phyloP scores from a whole-genome alignment of 192 early-diverging fungal genomes.

The Coemansia sp. region DNA sequence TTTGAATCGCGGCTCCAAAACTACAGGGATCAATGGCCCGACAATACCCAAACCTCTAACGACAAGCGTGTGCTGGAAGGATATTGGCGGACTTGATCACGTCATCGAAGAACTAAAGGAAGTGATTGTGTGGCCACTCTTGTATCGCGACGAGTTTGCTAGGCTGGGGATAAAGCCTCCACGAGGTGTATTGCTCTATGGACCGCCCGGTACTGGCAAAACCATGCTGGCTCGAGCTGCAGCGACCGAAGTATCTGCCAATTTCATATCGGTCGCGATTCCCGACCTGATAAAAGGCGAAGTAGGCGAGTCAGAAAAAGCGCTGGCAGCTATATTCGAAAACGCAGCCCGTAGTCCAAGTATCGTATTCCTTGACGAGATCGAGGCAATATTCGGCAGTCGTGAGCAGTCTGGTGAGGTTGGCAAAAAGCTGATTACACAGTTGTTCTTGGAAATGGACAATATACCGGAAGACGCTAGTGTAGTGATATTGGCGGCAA shows the following conservation, averaged over 20 bases:
- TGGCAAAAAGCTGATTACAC: slow-evolving; percentile 76
- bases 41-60: background rate
- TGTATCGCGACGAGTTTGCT: slow-evolving; percentile 64
- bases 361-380: slow-evolving; percentile 92
- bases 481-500: slow-evolving; percentile 84
- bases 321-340: slow-evolving; percentile 73
- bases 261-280: slow-evolving; percentile 80
- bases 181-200: slow-evolving; percentile 82
- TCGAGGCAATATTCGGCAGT: slow-evolving; percentile 85
- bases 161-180: slow-evolving; percentile 73
- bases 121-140: slow-evolving; percentile 77
- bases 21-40: background rate
- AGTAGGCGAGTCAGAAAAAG: slow-evolving; percentile 95
- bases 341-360: slow-evolving; percentile 73
- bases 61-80: slow-evolving; percentile 64
- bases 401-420: slow-evolving; percentile 70
- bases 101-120: slow-evolving; percentile 78
- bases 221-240: slow-evolving; percentile 87
- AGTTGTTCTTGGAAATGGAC: slow-evolving; percentile 82
- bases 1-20: background rate
- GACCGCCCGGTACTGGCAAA: slow-evolving; percentile 93
- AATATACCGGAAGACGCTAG: slow-evolving; percentile 53
- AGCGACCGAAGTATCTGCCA: slow-evolving; percentile 75
- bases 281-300: slow-evolving; percentile 87
- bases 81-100: slow-evolving; percentile 77